Percentiles rank a stretch among this genome's conserved stretches.
phyloP scores from a whole-genome alignment of 2,329 filamentous ascomycete species.

The Gaeumannomyces sp. region DNA sequence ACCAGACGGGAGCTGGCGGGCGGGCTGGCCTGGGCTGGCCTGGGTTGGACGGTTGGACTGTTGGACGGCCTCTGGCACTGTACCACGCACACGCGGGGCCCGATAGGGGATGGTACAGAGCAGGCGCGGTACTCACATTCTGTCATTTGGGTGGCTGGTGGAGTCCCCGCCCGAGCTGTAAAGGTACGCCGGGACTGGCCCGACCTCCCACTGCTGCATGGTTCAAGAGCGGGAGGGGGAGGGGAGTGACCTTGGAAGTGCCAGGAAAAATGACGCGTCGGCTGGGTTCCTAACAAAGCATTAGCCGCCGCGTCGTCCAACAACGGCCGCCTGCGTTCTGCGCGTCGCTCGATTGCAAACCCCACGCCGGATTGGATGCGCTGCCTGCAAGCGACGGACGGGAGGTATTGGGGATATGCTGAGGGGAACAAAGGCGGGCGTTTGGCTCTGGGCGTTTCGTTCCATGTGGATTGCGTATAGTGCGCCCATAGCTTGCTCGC shows the following conservation, averaged over 20 bases:
- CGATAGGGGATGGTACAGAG: slow-evolving; percentile 24
- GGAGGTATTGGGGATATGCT: background rate
- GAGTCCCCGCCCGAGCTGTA: slow-evolving; percentile 39
- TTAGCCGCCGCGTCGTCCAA: background rate
- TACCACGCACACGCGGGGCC: slow-evolving; percentile 11
- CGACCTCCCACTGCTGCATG: slow-evolving; percentile 58
- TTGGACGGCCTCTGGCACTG: too few relatives aligned
- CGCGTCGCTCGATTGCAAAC: background rate
- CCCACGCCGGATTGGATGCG: background rate
- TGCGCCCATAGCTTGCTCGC: background rate
- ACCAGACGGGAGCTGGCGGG: slow-evolving; percentile 1
- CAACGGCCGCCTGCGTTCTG: background rate
- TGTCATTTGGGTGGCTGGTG: slow-evolving; percentile 48
- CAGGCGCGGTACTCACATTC: slow-evolving; percentile 45
- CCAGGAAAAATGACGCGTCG: background rate
- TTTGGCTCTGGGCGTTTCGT: background rate
- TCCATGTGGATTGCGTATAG: background rate
- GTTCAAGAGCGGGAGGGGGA: slow-evolving; percentile 23
- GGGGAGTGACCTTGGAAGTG: background rate
- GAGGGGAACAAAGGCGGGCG: background rate
- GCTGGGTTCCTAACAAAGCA: background rate
- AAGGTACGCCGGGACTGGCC: slow-evolving; percentile 54
- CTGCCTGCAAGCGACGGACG: background rate
- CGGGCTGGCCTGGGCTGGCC: slow-evolving; percentile 9
- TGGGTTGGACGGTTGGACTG: background rate